Evolutionary conservation across 2,329 filamentous ascomycete genomes (phyloP).

Genomic region (Monosporascus sp.): DNA sequence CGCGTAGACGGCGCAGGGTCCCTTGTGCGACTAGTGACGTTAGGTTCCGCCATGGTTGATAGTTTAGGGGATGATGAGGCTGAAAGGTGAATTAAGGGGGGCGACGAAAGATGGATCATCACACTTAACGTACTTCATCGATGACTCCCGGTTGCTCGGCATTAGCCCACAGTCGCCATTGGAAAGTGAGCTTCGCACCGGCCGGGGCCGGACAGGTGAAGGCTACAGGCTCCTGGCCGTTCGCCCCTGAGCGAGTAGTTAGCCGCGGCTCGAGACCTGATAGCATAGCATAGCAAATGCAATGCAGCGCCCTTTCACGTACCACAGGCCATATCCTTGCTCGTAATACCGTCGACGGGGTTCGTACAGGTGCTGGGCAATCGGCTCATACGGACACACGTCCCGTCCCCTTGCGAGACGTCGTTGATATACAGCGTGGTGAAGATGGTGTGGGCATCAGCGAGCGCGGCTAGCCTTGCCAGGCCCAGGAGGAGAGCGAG

Average conservation of each 20-base stretch:
- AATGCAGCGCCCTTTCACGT: constrained; percentile 20
- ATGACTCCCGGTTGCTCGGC: constrained; percentile 48
- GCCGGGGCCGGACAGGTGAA: constrained; percentile 44
- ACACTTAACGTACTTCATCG: constrained; percentile 32
- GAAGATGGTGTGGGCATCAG: constrained; percentile 55
- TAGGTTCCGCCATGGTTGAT: neutral
- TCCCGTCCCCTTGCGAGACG: constrained; percentile 62
- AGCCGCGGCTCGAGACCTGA: too few species aligned
- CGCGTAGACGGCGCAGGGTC: constrained; percentile 68
- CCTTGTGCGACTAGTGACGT: constrained; percentile 41
- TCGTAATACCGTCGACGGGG: constrained; percentile 53
- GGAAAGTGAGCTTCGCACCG: constrained; percentile 56
- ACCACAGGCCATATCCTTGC: constrained; percentile 67
- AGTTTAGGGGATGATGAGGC: neutral
- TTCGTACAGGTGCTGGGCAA: constrained; percentile 44
- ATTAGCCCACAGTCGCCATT: constrained; percentile 59
- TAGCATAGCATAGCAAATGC: too few species aligned
- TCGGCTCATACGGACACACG: constrained; percentile 62
- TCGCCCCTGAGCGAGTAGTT: constrained; percentile 28
- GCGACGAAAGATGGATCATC: neutral
- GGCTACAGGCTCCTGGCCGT: constrained; percentile 38
- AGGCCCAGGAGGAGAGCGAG: constrained; percentile 28
- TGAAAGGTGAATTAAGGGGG: neutral
- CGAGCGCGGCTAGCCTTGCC: constrained; percentile 29
- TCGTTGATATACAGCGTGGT: constrained; percentile 59